Base-by-base conservation (phyloP, 2,329 filamentous ascomycete genomes). In the Aspergillus sp. region DNA sequence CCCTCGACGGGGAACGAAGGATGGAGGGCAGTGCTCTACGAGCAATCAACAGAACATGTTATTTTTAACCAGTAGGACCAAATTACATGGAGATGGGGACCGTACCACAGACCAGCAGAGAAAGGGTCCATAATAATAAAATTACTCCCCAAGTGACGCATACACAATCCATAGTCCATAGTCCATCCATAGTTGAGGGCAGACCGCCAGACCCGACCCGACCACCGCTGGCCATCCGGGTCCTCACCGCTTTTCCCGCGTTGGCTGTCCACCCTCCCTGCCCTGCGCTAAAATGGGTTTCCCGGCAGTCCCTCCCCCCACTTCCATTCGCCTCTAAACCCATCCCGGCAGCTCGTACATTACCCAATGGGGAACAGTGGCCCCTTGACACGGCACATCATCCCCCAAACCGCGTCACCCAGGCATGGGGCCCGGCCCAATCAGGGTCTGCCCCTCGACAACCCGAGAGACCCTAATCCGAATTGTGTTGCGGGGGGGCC, bases 391-490 rank as follows among this genome's bases (percentile, higher is more conserved):
- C 60, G 59, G 59, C 58, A 61, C 55, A 62, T 61, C 58, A 56
- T 62, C 52, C 51, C 55, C 54, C 53, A 52, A 60, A 59, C 60
- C 58, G 60, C 60, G 60, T 63, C 60, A 62, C 57, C 31, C 49
- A 45, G 48, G 34, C 50, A 48, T 44, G 43, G 20, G 19, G 25
- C 20, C 29, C n/a, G 9, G 21, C 21, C 59, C 56, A 60, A 57
- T 60, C 40, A 58, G 16, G 13, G 10, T 9, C 23, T 23, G 17
- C 13, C 4, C 19, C 21, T 10, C 23, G 13, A n/a, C 20, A 31
- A n/a, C 47, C 34, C 31, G 44, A 23, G 47, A 49, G 52, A 51
- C 44, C 38, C 53, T 58, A 56, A 55, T 49, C 59, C 56, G 42
- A 50, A 58, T 50, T 45, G n/a, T 45, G 50, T 51, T 57, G 57